Evolutionary conservation across 805 yeast species (phyloP), one percentile per base, ranked within the genome.

Genomic region (Ogataea ramenticola): DNA sequence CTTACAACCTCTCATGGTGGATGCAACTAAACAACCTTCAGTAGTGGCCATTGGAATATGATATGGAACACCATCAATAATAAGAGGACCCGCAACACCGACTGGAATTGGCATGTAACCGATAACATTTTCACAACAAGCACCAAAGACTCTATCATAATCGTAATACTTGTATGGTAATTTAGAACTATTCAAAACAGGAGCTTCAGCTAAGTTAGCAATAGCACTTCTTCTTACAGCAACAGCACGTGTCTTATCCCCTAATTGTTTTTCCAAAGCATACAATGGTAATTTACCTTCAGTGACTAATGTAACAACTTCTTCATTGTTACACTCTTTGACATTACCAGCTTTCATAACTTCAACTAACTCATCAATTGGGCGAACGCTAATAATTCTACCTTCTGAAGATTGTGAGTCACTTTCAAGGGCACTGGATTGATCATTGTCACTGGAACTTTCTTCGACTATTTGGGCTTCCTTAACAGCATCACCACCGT

Each of bases 21-120:
- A 89, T 4, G 99, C 99, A 52, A 93, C 97, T 46, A 93, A 74
- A 67, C 98, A 95, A 43, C 99, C 99, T 70, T 93, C 99, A 31
- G 99, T 93, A 16, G 99, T 93, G 24, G 99, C 99, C 96, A 93
- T 88, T 34, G 99, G 99, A 53, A 93, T 82, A 65, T 89, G 96
- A 62, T 75, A 84, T 39, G 95, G 80, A 51, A 75, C 79, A 42
- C 91, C 95, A 64, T 93, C 98, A 56, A 93, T 86, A 44, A 87
- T 72, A 62, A 93, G 67, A 10, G 99, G 99, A 43, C 99, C 99
- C 24, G 97, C 97, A 60, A 93, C 82, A 64, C 99, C 99, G 44
- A 93, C 88, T 7, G 99, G 99, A 36, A 93, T 64, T 24, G 99
- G 99, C 81, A 91, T 79, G 61, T 74, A 93, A 27, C 99, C 99